A percentile compares a stretch with the other conserved stretches of the same genome.
Evolutionary conservation across 192 early-diverging fungal species (phyloP).

Genomic region (Rhizophagus prolifer): DNA sequence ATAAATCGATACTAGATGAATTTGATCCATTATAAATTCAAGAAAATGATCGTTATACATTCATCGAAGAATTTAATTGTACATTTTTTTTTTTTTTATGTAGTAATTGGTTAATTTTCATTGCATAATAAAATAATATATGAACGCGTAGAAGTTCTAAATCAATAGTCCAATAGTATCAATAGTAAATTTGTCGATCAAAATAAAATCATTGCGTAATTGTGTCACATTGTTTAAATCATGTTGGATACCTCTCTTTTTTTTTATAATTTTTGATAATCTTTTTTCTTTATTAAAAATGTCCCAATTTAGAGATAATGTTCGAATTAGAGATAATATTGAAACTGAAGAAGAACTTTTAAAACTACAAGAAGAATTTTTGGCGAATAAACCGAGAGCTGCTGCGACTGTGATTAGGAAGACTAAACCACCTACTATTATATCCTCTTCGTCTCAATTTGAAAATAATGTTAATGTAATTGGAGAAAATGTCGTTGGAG

Average conservation of each 20-base stretch:
- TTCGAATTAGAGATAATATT: not conserved
- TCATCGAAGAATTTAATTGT: too few species aligned
- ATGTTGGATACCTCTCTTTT: not conserved
- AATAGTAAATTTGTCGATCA: too few species aligned
- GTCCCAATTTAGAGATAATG: not conserved
- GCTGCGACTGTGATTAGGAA: conserved; percentile 44
- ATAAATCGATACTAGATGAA: not conserved
- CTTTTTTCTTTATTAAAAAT: not conserved
- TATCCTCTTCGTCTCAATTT: not conserved
- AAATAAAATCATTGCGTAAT: not conserved
- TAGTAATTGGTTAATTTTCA: too few species aligned
- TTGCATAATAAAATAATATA: too few species aligned
- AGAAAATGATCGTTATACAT: too few species aligned
- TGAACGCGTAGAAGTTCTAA: too few species aligned
- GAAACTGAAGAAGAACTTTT: conserved; percentile 52
- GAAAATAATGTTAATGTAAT: not conserved
- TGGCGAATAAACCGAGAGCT: conserved; percentile 35
- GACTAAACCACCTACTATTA: conserved; percentile 28
- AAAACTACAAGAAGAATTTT: conserved; percentile 51
- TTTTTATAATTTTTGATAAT: not conserved
- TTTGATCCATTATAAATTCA: not conserved
- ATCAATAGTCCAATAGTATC: too few species aligned
- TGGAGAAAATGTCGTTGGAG: conserved; percentile 21
- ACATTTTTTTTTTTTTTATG: too few species aligned
- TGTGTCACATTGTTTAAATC: not conserved